These are phyloP conservation scores for Pichia inconspicua DNA, from an alignment of 1,139 yeast genomes.

Conservation along the genomic window DNA sequence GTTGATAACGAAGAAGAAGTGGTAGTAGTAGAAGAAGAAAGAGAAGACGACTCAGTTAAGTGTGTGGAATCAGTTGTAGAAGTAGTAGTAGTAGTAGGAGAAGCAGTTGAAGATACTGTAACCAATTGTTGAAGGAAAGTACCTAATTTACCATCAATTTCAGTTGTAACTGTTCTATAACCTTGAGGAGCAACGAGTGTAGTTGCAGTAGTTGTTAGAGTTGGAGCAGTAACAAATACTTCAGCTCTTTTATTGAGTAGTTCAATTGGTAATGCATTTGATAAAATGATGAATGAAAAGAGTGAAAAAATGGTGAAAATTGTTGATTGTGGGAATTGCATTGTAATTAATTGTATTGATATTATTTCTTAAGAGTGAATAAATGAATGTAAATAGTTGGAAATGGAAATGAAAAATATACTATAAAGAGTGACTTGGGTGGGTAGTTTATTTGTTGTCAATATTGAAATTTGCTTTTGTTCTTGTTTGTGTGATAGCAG, in stretches of 20 bases:
- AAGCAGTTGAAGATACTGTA: conserved; percentile 6
- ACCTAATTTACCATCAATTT: conserved; percentile 15
- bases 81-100: conserved; percentile 2
- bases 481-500: too few relatives aligned
- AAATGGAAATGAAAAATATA: background rate
- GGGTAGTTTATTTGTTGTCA: background rate
- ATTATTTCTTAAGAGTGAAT: background rate
- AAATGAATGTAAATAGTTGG: background rate
- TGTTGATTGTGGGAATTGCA: background rate
- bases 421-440: conserved; percentile 3
- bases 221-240: conserved; percentile 20
- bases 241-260: conserved; percentile 20
- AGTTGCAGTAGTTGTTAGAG: conserved; percentile 15
- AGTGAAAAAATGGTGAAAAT: conserved; percentile 1
- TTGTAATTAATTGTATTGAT: background rate
- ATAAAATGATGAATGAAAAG: background rate
- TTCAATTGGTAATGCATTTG: conserved; percentile 28
- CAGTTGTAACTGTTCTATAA: conserved; percentile 17
- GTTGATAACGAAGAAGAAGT: conserved; percentile 2
- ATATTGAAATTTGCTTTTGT: background rate
- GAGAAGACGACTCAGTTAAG: too few relatives aligned
- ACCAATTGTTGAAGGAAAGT: conserved; percentile 16
- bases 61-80: background rate
- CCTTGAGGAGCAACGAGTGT: conserved; percentile 16
- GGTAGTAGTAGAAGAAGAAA: conserved; percentile 2